These are phyloP conservation scores for Bryoerythrophyllum caledonicum DNA, from an alignment of 225 moss, liverwort and hornwort genomes.

Conservation along the genomic window DNA sequence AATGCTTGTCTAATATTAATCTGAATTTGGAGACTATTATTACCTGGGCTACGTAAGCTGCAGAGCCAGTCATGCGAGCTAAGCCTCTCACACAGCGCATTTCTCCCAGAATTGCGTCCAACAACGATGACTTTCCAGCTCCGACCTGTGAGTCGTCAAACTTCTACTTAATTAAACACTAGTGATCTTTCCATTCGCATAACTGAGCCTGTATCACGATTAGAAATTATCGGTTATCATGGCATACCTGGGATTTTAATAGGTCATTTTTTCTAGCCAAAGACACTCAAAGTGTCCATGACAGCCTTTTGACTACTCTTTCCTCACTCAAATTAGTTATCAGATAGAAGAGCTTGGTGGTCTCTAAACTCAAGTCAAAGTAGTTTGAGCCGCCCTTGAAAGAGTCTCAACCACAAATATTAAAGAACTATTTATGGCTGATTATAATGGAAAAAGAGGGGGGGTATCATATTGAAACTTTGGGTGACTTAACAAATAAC, in stretches of 20 bases:
- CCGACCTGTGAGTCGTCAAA: conserved; percentile 63
- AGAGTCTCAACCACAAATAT: no score
- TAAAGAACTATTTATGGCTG: no score
- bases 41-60: conserved; percentile 83
- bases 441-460: no score
- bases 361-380: no score
- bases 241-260: conserved; percentile 9
- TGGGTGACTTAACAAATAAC: background rate
- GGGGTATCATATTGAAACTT: no score
- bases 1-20: background rate
- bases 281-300: no score
- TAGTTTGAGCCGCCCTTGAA: no score
- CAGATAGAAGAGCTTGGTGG: no score
- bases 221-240: background rate
- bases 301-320: no score
- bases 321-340: no score
- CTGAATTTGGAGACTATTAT: conserved; percentile 26
- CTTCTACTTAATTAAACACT: conserved; percentile 22
- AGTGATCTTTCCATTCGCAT: conserved; percentile 14
- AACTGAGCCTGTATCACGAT: conserved; percentile 22
- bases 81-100: conserved; percentile 78
- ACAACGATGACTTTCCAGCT: conserved; percentile 85
- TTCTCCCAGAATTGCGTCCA: conserved; percentile 84
- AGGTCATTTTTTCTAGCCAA: conserved; percentile 2
- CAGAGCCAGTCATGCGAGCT: conserved; percentile 57